Evolutionary conservation across 1,284 basidiomycete species (phyloP), one percentile per base, ranked within the genome.

Genomic region (Gastroboletus turbinatus): DNA sequence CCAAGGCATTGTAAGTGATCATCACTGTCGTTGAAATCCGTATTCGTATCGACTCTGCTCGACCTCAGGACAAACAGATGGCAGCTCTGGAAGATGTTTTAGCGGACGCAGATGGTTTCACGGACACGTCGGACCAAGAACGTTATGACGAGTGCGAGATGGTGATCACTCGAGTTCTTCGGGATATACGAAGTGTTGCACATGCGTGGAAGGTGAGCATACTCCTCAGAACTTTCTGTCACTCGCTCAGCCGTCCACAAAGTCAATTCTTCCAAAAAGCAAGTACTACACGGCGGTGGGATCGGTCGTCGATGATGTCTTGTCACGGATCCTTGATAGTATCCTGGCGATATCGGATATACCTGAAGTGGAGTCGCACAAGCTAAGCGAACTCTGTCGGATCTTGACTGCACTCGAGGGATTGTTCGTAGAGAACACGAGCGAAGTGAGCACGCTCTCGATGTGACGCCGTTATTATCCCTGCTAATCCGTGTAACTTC

Each of bases 291-390:
- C 76, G 30, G 83, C 87, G 1, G 68, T 96, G 17, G 96, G 96
- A 8, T 74, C 79, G 17, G 72, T 97, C 13, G 83, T 91, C 14
- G 88, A 98, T 57, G 78, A 83, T 13, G 84, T 87, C 4, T 77
- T 96, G 32, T 77, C 77, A 4, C 78, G 84, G 4, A 82, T 97
- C 5, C 76, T 96, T 11, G 79, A 81, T 46, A 89, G 92, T 62
- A 82, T 98, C 14, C 76, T 96, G 45, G 84, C 83, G 0, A 76
- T 98, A 48, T 81, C 83, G 2, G 96, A 99, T 72, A 98, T 99
- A 63, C 89, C 94, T 0, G 96, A 94, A 66, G 78, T 85, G 11
- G 96, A 98, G 64, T 96, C 94, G 5, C 87, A 91, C 62, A 80
- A 86, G 45, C 75, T 99, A 33, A 89, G 88, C 62, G 86, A 91